Conservation (phyloP, 805 yeast species). For the Lachancea lanzarotensis region DNA sequence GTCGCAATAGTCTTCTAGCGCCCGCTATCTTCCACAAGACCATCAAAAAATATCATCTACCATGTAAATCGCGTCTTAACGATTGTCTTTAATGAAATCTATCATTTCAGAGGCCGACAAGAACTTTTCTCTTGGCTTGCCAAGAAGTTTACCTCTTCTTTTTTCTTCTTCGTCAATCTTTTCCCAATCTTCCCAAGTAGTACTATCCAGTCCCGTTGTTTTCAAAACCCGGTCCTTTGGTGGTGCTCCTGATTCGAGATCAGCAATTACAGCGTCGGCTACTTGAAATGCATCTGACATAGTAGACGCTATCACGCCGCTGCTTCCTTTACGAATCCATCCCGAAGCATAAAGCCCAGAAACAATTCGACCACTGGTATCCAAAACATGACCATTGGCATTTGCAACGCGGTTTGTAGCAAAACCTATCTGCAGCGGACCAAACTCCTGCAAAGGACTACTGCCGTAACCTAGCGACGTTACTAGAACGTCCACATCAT, state of each 20-base stretch:
- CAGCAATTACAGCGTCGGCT: conserved; percentile 58
- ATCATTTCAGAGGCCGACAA: conserved; percentile 15
- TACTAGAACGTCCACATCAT: conserved; percentile 60
- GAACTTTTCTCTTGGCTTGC: conserved; percentile 17
- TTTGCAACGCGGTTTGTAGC: conserved; percentile 46
- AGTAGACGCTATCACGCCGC: conserved; percentile 87
- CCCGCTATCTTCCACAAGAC: no score
- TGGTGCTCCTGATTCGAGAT: conserved; percentile 28
- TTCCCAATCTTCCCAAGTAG: conserved; percentile 31
- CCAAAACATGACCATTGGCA: conserved; percentile 39
- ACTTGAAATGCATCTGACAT: conserved; percentile 78
- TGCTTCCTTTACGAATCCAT: conserved; percentile 83
- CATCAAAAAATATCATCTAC: no score
- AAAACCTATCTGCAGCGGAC: conserved; percentile 44
- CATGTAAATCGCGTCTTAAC: no score
- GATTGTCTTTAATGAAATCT: background rate
- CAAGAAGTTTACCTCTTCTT: conserved; percentile 11
- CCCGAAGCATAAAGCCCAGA: conserved; percentile 74
- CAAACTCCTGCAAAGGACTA: conserved; percentile 51
- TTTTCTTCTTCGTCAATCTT: conserved; percentile 22
- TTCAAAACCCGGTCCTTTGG: conserved; percentile 5
- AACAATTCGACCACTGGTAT: conserved; percentile 18
- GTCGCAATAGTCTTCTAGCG: no score
- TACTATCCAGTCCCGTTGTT: conserved; percentile 12
- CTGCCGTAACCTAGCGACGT: conserved; percentile 82